Base-by-base conservation (phyloP, 495 filamentous ascomycete genomes). In the Penicillium daleae region DNA sequence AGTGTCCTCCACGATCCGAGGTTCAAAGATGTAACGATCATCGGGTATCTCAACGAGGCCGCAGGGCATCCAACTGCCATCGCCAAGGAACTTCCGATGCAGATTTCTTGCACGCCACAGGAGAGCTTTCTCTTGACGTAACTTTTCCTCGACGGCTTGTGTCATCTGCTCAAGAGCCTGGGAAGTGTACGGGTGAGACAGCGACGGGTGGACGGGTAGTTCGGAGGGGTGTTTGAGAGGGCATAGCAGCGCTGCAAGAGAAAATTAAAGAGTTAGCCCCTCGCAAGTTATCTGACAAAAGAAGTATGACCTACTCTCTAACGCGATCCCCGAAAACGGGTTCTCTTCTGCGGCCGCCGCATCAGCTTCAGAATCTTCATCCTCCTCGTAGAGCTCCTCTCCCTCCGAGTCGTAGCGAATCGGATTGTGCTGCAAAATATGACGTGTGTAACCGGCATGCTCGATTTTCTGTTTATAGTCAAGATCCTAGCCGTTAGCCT, bases 191-290 rank as follows among this genome's bases (percentile, higher is more conserved):
- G 93, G 85, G 67, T 87, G 83, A 33, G 92, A 92, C 55, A 97
- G 74, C 3, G 91, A 89, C 62, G 93, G 93, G 70, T 99, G 95
- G 39, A 77, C 82, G 4, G 91, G 87, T 33, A 99, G 83, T 72
- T 96, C 92, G 54, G 92, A 90, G 24, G 92, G 89, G 57, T 92
- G 84, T 57, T 92, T 96, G 55, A 98, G 77, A 26, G 95, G 95
- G 42, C 90, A 90, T 13, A 99, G 85, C 42, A 97, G 84, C 56
- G 91, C 94, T 97, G 69, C 3, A 54, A 51, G 37, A 54, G 31
- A 57, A 52, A 35, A n/a, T 60, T 60, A 12, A 33, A 17, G 49
- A 32, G 55, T 65, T 27, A 66, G 61, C 51, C 65, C 54, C 52
- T 57, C 17, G 21, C 9, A 4, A 39, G n/a, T 10, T 8, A 42